These are phyloP conservation scores for Neurospora terricola DNA, from an alignment of 495 filamentous ascomycete genomes.

Conservation along the genomic window DNA sequence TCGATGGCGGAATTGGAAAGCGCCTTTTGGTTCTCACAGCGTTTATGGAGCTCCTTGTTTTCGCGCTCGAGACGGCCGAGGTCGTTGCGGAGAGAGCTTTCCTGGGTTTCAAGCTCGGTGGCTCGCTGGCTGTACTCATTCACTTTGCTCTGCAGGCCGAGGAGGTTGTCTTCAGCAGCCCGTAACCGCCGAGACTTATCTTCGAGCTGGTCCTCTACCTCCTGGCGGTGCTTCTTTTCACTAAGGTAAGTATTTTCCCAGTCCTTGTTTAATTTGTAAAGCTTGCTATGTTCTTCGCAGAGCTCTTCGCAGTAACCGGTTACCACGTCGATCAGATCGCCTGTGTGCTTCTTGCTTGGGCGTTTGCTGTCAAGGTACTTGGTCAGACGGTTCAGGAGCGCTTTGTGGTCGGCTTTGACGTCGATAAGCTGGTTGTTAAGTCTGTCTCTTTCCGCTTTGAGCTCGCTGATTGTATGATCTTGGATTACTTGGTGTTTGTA, in stretches of 20 bases:
- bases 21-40: background rate
- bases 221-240: background rate
- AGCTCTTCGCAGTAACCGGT: background rate
- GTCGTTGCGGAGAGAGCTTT: background rate
- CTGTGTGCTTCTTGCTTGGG: background rate
- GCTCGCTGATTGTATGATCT: background rate
- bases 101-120: background rate
- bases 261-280: background rate
- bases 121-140: background rate
- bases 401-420: background rate
- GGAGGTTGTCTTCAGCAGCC: background rate
- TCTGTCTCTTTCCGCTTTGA: background rate
- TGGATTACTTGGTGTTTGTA: background rate
- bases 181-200: background rate
- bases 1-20: background rate
- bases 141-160: background rate
- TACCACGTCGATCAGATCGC: background rate
- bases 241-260: rapidly evolving
- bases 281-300: background rate
- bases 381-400: background rate
- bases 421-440: background rate
- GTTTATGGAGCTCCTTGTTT: background rate
- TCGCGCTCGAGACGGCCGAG: background rate
- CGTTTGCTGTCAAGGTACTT: background rate
- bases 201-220: background rate